Conservation (phyloP, 352 stramenopile genomes). For the Phytophthora palmivora region DNA sequence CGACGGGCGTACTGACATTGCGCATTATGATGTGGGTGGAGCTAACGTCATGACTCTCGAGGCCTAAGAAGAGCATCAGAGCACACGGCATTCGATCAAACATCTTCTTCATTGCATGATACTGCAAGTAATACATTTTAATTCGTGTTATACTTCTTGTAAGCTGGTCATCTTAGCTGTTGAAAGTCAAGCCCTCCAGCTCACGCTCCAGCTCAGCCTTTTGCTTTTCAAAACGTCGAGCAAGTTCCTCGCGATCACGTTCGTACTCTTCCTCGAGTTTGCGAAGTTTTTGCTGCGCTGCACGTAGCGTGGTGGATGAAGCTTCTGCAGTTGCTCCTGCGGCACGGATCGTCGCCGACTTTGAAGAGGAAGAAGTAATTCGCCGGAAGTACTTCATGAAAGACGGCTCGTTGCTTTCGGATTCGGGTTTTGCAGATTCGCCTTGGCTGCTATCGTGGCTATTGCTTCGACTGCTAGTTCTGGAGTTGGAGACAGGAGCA, state of each 20-base stretch:
- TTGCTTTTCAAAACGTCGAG: constrained; percentile 51
- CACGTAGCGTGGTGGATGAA: constrained; percentile 25
- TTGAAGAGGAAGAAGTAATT: constrained; percentile 32
- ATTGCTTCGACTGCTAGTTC: constrained; percentile 27
- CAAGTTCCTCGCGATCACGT: constrained; percentile 49
- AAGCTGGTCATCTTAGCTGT: constrained; percentile 12
- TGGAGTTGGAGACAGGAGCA: constrained; percentile 20
- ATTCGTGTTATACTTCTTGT: constrained; percentile 13
- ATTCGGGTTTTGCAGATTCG: constrained; percentile 19
- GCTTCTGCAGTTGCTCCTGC: constrained; percentile 32
- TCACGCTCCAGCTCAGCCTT: constrained; percentile 57
- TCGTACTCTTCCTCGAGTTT: constrained; percentile 64
- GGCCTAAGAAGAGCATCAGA: constrained; percentile 27
- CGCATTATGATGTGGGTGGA: constrained; percentile 80
- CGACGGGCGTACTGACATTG: constrained; percentile 70
- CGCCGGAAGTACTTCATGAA: constrained; percentile 89
- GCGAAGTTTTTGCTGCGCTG: constrained; percentile 55
- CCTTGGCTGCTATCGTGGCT: constrained; percentile 22
- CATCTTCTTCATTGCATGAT: constrained; percentile 9
- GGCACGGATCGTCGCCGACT: constrained; percentile 30
- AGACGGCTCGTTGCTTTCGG: constrained; percentile 54
- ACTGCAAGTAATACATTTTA: constrained; percentile 21
- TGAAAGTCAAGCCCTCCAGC: constrained; percentile 43
- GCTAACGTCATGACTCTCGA: constrained; percentile 89
- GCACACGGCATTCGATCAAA: neutral